These are phyloP conservation scores for Penicillium tannophilum DNA, from an alignment of 495 filamentous ascomycete species.

Conservation along the genomic window DNA sequence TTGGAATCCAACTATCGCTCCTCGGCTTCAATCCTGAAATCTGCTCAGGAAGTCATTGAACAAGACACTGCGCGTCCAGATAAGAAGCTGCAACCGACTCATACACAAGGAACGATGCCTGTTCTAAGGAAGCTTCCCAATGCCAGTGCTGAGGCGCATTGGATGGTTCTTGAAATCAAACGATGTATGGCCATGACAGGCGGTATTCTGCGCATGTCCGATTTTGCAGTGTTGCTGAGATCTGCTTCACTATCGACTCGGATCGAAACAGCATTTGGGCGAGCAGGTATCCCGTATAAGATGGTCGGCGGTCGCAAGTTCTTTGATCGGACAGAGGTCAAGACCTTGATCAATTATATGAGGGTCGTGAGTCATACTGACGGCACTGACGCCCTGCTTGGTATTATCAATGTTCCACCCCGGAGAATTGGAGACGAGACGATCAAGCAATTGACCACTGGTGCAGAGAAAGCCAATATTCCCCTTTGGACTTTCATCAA, in stretches of 20 bases:
- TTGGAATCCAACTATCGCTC: slow-evolving; percentile 98
- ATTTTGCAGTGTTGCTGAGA: slow-evolving; percentile 84
- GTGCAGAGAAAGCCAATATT: slow-evolving; percentile 63
- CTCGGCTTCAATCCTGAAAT: slow-evolving; percentile 80
- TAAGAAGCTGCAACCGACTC: slow-evolving; percentile 79
- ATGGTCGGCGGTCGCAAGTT: slow-evolving; percentile 95
- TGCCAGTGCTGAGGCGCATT: slow-evolving; percentile 76
- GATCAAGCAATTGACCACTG: slow-evolving; percentile 71
- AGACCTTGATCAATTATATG: slow-evolving; percentile 85
- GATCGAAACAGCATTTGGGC: slow-evolving; percentile 82
- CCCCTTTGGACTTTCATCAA: slow-evolving; percentile 75
- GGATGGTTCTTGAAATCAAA: slow-evolving; percentile 87
- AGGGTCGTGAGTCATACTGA: slow-evolving; percentile 81
- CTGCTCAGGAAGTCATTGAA: slow-evolving; percentile 85
- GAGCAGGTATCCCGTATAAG: slow-evolving; percentile 83
- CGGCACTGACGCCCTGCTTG: slow-evolving; percentile 84
- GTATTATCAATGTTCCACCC: slow-evolving; percentile 83
- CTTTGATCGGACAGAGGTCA: slow-evolving; percentile 91
- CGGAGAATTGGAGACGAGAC: slow-evolving; percentile 84
- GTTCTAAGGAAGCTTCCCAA: slow-evolving; percentile 78
- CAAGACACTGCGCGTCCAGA: slow-evolving; percentile 81
- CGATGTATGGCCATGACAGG: slow-evolving; percentile 72
- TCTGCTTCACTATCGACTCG: slow-evolving; percentile 81
- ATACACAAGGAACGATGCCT: slow-evolving; percentile 77
- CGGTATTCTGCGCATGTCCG: slow-evolving; percentile 67